Base-by-base conservation (phyloP, 2,329 filamentous ascomycete genomes). In the Penicillium sp. region DNA sequence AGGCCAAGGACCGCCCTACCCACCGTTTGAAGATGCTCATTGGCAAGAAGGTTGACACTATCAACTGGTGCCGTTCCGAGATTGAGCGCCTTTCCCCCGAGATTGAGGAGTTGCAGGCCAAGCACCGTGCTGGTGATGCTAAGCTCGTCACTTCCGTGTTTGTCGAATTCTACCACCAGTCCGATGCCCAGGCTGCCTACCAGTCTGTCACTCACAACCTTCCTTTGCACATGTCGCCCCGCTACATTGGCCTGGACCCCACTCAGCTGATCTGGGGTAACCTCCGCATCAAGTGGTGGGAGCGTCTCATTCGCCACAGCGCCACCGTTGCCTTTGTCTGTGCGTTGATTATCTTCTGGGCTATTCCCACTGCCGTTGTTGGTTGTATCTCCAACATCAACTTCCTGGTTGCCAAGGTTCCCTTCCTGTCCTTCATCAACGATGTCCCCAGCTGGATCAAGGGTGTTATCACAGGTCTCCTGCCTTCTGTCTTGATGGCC, bases 11-110 rank as follows among this genome's bases (percentile, higher is more conserved):
- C 65, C 85, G 92, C 44, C 92, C 92, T 1, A 87, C 88, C 1
- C 92, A 96, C 70, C 85, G 85, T 33, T 78, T 88, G 54, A 90
- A 89, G 71, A 80, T 83, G 6, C 73, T 95, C 22, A 84, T 93
- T 63, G 90, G 92, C 64, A 88, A 91, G 70, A 95, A 96, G 73
- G 93, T 97, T 16, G 95, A 99, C 76, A 95, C 92, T 0, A 97
- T 99, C 73, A 86, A 93, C 60, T 97, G 90, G 89, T 90, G 87
- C 61, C 89, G 95, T 51, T 80, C 82, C 1, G 89, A 96, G 73
- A 85, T 97, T 52, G 84, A 88, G 62, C 86, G 86, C 48, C 84
- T 96, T 45, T 87, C 89, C 52, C 88, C 90, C 0, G 82, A 90
- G 58, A 87, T 91, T 29, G 83, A 89, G 49, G 80, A 84, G 43